Evolutionary conservation across 495 filamentous ascomycete genomes (phyloP), one percentile per base, ranked within the genome.

Genomic region (Alectoria sarmentosa): DNA sequence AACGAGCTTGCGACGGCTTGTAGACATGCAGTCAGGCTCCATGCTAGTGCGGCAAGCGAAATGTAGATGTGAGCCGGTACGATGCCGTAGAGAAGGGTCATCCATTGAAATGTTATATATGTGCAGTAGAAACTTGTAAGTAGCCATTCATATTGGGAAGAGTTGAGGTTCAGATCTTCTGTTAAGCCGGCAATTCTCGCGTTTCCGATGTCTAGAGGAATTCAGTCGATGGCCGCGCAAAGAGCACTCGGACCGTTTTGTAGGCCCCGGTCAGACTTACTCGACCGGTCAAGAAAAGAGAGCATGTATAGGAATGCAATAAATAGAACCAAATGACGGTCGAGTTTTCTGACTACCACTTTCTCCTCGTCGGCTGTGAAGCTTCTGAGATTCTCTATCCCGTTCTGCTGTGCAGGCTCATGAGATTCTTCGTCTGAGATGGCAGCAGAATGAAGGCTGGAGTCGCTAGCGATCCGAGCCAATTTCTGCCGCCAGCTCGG

Each of bases 281-380:
- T 90, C 5, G 86, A 90, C 66, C 88, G 80, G 72, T 91, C 88
- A 61, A 92, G 72, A 73, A 93, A 92, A 58, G 83, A 85, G 42
- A 96, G 78, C 77, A 92, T 79, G 72, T 94, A 96, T 28, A 95
- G 76, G 41, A 90, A 69, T 3, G 90, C 89, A 58, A 95, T 75
- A 71, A 94, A 93, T 10, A 88, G 72, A 19, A 95, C 89, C 64
- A 96, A 77, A 61, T 78, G 83, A 66, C 81, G 77, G 73, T 96
- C 90, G 68, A 95, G 84, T 69, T 84, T 88, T 69, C 78, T 81
- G 54, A 91, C 78, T 17, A 96, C 86, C 19, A 79, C 79, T 38
- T 72, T 75, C 69, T 95, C 91, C 69, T 95, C 90, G 32, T 90
- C 84, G 0, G 76, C 73, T 5, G 90, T 92, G 71, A 89, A 94